Evolutionary conservation across 805 yeast species (phyloP).

Genomic region (Lipomyces sp.): DNA sequence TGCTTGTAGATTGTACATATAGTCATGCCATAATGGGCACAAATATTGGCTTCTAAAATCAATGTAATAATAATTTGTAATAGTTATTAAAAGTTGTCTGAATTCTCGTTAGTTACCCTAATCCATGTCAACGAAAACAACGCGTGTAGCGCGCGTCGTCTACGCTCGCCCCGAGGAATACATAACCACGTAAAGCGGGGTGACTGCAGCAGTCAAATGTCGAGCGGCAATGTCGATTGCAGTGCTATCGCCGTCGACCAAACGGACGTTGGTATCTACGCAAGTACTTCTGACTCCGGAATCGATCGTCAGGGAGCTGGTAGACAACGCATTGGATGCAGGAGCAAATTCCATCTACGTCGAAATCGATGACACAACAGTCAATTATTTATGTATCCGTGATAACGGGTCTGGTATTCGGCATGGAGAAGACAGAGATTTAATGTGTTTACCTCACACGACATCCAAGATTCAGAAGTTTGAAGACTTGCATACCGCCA

Average conservation of each 20-base stretch:
- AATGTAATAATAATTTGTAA: no score
- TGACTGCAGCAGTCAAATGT: background rate
- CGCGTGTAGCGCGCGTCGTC: no score
- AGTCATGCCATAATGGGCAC: background rate
- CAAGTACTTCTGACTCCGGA: conserved; percentile 29
- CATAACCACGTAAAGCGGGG: no score
- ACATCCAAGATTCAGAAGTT: conserved; percentile 71
- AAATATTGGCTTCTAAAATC: no score
- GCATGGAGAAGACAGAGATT: conserved; percentile 61
- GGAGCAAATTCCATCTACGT: conserved; percentile 32
- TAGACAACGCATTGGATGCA: conserved; percentile 40
- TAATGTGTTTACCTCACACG: conserved; percentile 80
- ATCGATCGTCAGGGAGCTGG: conserved; percentile 36
- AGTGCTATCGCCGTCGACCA: conserved; percentile 23
- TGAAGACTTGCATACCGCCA: conserved; percentile 60
- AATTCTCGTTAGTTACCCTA: no score
- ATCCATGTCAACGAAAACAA: no score
- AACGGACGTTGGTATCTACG: conserved; percentile 28
- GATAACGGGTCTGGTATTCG: conserved; percentile 77
- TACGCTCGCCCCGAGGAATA: no score
- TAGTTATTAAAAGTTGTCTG: no score
- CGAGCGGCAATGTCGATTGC: conserved; percentile 16
- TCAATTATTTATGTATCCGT: conserved; percentile 50
- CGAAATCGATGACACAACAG: conserved; percentile 32
- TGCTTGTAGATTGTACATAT: background rate